A percentile compares a stretch with the other conserved stretches of the same genome.
Evolutionary conservation across 108 stramenopile species (phyloP).

Genomic region (Poteriospumella lacustris): DNA sequence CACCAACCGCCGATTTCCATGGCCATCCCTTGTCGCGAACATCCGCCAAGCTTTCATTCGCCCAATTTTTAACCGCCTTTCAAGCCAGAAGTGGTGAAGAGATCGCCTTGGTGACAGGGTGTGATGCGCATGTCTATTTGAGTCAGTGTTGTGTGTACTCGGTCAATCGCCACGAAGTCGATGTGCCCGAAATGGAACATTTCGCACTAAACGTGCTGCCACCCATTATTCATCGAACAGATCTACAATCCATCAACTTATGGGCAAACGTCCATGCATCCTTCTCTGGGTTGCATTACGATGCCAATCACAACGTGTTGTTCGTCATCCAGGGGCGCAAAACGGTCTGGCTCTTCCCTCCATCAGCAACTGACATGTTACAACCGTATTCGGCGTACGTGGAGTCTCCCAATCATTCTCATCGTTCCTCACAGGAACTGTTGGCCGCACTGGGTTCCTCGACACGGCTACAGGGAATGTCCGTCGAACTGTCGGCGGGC

Average conservation of each 20-base stretch:
- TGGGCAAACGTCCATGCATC: constrained; percentile 3
- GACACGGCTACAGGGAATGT: too few species aligned
- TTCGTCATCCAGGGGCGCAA: constrained; percentile 39
- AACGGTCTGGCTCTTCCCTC: constrained; percentile 33
- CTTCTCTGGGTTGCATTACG: constrained; percentile 32
- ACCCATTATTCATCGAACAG: background rate
- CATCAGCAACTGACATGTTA: constrained; percentile 23
- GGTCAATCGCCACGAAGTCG: background rate
- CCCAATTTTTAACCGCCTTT: too few species aligned
- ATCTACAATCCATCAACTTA: background rate
- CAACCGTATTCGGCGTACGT: constrained; percentile 22
- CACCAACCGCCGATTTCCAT: too few species aligned
- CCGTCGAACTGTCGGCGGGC: background rate
- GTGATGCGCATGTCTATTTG: background rate
- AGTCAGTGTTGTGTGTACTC: background rate
- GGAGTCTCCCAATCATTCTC: background rate
- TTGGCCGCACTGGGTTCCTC: background rate
- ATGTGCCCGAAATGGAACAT: background rate
- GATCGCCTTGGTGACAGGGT: background rate
- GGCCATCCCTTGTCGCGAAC: too few species aligned
- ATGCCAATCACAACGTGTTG: constrained; percentile 46
- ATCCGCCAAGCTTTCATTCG: too few species aligned
- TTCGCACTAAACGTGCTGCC: background rate
- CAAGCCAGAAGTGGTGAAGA: too few species aligned
- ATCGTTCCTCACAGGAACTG: constrained; percentile 33